A percentile compares a stretch with the other conserved stretches of the same genome.
phyloP scores from a whole-genome alignment of 1,284 basidiomycete species.

The Coniferiporia weirii region DNA sequence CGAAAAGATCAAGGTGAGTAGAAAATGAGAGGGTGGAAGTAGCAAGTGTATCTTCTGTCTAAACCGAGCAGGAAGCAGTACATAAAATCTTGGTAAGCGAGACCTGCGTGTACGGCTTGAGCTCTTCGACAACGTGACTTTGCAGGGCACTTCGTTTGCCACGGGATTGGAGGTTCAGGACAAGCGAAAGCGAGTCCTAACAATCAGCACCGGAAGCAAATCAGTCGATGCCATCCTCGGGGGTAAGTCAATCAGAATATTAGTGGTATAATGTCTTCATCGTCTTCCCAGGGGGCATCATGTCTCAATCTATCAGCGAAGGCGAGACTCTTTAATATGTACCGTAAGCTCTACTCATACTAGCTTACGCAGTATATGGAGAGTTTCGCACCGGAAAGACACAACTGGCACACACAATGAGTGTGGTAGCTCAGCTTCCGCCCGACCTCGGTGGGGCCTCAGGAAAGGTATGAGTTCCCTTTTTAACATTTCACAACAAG shows the following conservation, averaged over 20 bases:
- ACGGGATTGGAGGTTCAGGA: conserved; percentile 87
- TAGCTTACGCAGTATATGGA: conserved; percentile 54
- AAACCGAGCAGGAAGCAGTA: conserved; percentile 71
- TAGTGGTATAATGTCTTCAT: background rate
- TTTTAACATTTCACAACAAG: conserved; percentile 13
- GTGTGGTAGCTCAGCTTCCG: conserved; percentile 83
- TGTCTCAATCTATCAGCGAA: conserved; percentile 91
- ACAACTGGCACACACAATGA: conserved; percentile 89
- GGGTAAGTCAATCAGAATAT: conserved; percentile 39
- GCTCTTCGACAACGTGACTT: background rate
- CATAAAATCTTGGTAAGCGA: conserved; percentile 69
- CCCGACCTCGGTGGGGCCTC: conserved; percentile 84
- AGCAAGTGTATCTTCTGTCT: background rate
- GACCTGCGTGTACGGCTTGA: conserved; percentile 13
- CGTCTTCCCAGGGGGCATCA: conserved; percentile 59
- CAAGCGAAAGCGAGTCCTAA: conserved; percentile 72
- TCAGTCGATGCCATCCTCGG: conserved; percentile 84
- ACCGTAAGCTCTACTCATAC: background rate
- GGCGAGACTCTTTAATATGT: conserved; percentile 34
- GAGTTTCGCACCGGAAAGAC: conserved; percentile 86
- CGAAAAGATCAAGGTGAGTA: conserved; percentile 83
- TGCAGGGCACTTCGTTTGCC: conserved; percentile 79
- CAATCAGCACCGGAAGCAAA: conserved; percentile 88
- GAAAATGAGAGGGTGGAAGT: background rate
- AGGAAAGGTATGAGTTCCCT: conserved; percentile 57